phyloP scores from a whole-genome alignment of 345 rosid genomes.

The Mercurialis annua region DNA sequence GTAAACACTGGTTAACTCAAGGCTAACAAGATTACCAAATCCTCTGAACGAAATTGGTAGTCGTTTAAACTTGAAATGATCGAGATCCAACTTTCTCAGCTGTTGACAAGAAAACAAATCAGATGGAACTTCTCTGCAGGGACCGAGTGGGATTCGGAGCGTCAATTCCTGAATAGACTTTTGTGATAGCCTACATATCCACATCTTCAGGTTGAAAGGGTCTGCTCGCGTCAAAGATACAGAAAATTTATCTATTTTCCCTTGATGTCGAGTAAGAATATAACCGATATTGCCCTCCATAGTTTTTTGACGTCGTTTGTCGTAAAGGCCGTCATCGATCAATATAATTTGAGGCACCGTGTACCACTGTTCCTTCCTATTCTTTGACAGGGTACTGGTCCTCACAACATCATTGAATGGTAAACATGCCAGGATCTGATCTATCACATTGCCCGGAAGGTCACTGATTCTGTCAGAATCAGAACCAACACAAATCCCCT shows the following conservation, averaged over 20 bases:
- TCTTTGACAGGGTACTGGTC: constrained; percentile 14
- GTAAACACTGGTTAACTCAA: constrained; percentile 5
- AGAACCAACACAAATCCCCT: neutral
- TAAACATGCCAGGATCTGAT: constrained; percentile 4
- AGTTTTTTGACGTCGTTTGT: neutral
- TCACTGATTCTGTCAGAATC: constrained; percentile 10
- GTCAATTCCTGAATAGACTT: constrained; percentile 7
- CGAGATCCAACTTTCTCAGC: constrained; percentile 11
- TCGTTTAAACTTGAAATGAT: neutral
- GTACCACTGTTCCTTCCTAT: constrained; percentile 9
- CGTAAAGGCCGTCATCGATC: neutral
- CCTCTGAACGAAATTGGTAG: neutral
- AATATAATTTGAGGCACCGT: constrained; percentile 13
- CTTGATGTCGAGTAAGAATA: constrained; percentile 11
- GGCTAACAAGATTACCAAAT: constrained; percentile 6
- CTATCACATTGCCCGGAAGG: constrained; percentile 13
- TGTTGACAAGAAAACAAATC: constrained; percentile 10
- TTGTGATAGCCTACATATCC: constrained; percentile 5
- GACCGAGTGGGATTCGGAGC: neutral
- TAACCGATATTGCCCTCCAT: constrained; percentile 10
- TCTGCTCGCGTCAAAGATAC: neutral
- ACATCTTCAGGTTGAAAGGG: neutral
- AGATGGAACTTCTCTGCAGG: neutral
- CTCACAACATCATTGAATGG: constrained; percentile 13
- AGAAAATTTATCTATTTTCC: constrained; percentile 11